Evolutionary conservation across 352 stramenopile species (phyloP).

Genomic region (Phytophthora tubulina): DNA sequence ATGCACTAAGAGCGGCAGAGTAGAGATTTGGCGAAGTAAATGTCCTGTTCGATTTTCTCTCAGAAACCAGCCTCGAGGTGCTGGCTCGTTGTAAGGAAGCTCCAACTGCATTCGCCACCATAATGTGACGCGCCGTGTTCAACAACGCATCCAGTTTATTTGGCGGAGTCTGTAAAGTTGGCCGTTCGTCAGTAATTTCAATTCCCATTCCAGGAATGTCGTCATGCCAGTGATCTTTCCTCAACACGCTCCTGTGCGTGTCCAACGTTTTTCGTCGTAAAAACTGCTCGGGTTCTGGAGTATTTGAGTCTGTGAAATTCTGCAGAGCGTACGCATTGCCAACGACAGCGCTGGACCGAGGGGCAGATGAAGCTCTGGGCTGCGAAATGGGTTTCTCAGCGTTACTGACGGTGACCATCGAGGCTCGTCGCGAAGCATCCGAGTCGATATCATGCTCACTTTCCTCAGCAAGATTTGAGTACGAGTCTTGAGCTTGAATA

Average conservation of each 20-base stretch:
- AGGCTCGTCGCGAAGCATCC: conserved; percentile 16
- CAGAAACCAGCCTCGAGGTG: neutral
- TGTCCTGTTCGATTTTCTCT: conserved; percentile 13
- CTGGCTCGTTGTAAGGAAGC: conserved; percentile 16
- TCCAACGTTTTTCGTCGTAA: conserved; percentile 48
- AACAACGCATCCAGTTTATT: conserved; percentile 24
- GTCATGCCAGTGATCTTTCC: conserved; percentile 46
- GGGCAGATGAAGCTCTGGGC: conserved; percentile 30
- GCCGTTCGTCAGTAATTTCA: conserved; percentile 68
- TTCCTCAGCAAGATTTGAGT: conserved; percentile 28
- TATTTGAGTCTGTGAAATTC: conserved; percentile 16
- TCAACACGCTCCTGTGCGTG: conserved; percentile 54
- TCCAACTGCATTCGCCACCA: conserved; percentile 23
- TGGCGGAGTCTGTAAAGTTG: conserved; percentile 27
- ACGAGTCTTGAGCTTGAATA: conserved; percentile 27
- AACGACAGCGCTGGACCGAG: conserved; percentile 40
- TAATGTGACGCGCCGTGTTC: conserved; percentile 28
- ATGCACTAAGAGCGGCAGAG: conserved; percentile 5
- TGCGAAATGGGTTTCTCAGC: conserved; percentile 16
- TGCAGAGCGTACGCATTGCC: conserved; percentile 39
- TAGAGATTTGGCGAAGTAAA: conserved; percentile 10
- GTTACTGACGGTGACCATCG: conserved; percentile 14
- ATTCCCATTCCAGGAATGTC: conserved; percentile 55
- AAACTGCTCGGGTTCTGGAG: conserved; percentile 64
- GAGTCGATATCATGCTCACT: conserved; percentile 16